Base-by-base conservation (phyloP, 192 early-diverging fungal genomes). In the Backusella tarrabulga region DNA sequence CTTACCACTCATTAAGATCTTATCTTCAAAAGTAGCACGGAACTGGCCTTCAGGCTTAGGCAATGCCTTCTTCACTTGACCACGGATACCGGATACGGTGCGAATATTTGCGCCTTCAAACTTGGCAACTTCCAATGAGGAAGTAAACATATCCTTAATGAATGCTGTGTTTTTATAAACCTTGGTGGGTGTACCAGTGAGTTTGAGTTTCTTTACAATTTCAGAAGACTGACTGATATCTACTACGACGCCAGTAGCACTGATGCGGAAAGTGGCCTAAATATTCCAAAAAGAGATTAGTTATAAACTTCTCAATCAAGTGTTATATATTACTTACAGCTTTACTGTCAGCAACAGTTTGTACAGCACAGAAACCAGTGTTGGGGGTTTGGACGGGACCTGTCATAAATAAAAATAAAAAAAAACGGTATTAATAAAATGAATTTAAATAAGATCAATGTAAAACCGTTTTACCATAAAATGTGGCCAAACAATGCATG, bases 201-300 rank as follows among this genome's bases (percentile, higher is more conserved):
- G 88, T 87, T 99, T 99, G 46, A 99, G 90, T 88, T 99, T 99
- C 87, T 99, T 99, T 80, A 99, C 98, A 80, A 99, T 92, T 78
- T 99, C 96, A 29, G 93, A 90, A 12, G 93, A 87, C 81, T 97
- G 93, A 79, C 97, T 92, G 78, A 96, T 96, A 77, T 99, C 98
- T 60, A 97, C 84, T 29, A 99, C 94, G 21, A 94, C 88, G 60
- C 98, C 98, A 11, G 98, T 99, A 0, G 96, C 97, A n/a, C 92
- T 92, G 68, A 99, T 93, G 38, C 98, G 92, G 91, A 99, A 99
- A 9, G 85, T 42, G 23, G 89, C 68, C 80, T 87, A 76, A 71
- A 12, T 6, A n/a, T 68, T 35, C 17, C 14, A 29, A 71, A 42
- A 42, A 35, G 40, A 34, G 67, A 8, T 34, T n/a, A 63, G 35